These are phyloP conservation scores for Colletotrichum echinochloae DNA, from an alignment of 2,329 filamentous ascomycete genomes.

Conservation along the genomic window DNA sequence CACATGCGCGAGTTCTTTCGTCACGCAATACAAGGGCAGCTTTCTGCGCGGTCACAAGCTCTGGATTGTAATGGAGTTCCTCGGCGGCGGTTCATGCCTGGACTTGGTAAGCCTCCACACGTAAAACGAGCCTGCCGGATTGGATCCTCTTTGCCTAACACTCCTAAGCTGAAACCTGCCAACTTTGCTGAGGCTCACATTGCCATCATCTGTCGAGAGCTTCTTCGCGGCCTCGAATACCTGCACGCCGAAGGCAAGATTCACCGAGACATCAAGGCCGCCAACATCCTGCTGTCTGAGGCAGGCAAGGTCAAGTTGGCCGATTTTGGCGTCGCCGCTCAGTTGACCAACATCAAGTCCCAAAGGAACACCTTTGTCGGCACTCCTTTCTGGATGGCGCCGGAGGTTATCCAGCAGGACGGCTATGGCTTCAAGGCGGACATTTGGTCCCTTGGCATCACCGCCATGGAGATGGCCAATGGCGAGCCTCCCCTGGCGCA, in stretches of 20 bases:
- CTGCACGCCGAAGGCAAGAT: slow-evolving; percentile 95
- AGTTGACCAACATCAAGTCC: slow-evolving; percentile 97
- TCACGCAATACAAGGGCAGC: slow-evolving; percentile 96
- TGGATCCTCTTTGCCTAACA: slow-evolving; percentile 47
- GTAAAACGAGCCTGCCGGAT: slow-evolving; percentile 40
- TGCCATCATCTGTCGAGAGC: slow-evolving; percentile 91
- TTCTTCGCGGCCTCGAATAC: slow-evolving; percentile 91
- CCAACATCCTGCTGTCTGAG: slow-evolving; percentile 93
- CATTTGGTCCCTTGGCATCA: slow-evolving; percentile 93
- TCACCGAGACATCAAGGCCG: slow-evolving; percentile 96
- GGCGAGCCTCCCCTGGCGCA: slow-evolving; percentile 90
- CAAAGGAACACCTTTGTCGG: slow-evolving; percentile 98
- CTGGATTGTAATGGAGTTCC: slow-evolving; percentile 99
- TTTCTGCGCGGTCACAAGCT: slow-evolving; percentile 96
- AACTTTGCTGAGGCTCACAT: slow-evolving; percentile 91
- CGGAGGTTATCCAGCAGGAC: slow-evolving; percentile 91
- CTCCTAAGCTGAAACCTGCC: slow-evolving; percentile 82
- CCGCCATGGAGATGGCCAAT: slow-evolving; percentile 88
- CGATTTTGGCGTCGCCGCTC: slow-evolving; percentile 96
- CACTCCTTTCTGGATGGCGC: slow-evolving; percentile 97
- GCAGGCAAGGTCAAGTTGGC: slow-evolving; percentile 93
- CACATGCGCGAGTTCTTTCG: slow-evolving; percentile 92
- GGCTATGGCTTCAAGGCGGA: slow-evolving; percentile 89
- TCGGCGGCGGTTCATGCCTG: slow-evolving; percentile 94
- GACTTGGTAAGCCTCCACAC: slow-evolving; percentile 77